These are phyloP conservation scores for Eucalyptus regnans DNA, from an alignment of 345 rosid genomes.

Conservation along the genomic window DNA sequence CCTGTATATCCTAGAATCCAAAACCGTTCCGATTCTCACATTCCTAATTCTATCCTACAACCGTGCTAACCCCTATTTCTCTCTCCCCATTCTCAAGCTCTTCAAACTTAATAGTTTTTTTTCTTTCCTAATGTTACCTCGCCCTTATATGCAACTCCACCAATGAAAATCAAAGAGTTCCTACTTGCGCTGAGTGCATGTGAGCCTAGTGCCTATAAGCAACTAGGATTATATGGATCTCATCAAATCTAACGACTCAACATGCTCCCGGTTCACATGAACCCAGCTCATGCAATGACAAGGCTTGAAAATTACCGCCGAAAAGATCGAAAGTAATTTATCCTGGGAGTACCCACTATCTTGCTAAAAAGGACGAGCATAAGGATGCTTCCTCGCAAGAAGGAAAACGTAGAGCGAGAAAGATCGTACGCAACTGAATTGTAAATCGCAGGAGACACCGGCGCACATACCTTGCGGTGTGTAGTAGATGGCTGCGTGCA, in stretches of 20 bases:
- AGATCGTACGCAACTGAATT: neutral
- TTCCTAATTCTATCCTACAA: too few relatives aligned
- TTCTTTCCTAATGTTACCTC: neutral
- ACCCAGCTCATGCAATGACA: too few relatives aligned
- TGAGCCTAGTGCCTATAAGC: rapidly evolving
- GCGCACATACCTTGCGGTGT: neutral
- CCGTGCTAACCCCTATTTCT: too few relatives aligned
- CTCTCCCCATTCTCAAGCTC: neutral
- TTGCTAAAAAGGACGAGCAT: too few relatives aligned
- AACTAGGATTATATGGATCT: too few relatives aligned
- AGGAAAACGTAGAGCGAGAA: neutral
- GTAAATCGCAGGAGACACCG: neutral
- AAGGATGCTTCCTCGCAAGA: rapidly evolving
- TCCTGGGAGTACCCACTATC: too few relatives aligned
- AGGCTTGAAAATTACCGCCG: too few relatives aligned
- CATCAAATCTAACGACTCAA: rapidly evolving
- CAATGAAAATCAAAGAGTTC: too few relatives aligned
- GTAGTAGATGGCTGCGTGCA: conserved; percentile 4
- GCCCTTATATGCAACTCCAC: neutral
- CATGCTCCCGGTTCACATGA: too few relatives aligned
- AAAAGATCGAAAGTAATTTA: too few relatives aligned
- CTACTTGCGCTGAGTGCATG: rapidly evolving
- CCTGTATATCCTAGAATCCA: rapidly evolving
- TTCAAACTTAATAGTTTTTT: neutral
- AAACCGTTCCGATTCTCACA: rapidly evolving